Base-by-base conservation (phyloP, 345 rosid species). In the Carallia brachiata region DNA sequence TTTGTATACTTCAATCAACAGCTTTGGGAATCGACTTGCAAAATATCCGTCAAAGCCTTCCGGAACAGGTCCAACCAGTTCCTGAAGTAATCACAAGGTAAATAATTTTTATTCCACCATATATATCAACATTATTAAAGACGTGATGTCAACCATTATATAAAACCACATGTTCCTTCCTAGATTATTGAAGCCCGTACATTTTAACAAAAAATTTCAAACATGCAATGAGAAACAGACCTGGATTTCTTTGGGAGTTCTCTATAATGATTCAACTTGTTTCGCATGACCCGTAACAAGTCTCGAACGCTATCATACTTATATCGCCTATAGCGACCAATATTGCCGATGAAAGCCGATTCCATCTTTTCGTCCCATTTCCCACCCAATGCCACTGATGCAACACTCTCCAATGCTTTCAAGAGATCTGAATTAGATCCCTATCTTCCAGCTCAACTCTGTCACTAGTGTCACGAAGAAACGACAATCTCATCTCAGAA, bases 331-430 rank as follows among this genome's bases (percentile, higher is more conserved):
- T 85, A 86, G 5, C 75, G 83, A 27, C 98, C 97, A 5, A 92
- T 88, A 80, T 95, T 86, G 36, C 71, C 67, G 47, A 95, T 80
- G 79, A 92, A 89, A 55, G 66, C 69, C 23, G 81, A 77, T 58
- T 95, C 97, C 78, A 95, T 74, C 82, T 86, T 90, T 71, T 86
- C 94, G 70, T 88, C 87, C 97, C 96, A 92, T 79, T 92, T 92
- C 32, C 87, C 93, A 63, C 89, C 91, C 23, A 90, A 70, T 62
- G 93, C 92, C 57, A 62, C 50, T 18, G 96, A 73, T 67, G 92
- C 94, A 67, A 76, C 77, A 57, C 70, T 79, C 81, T 95, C 98
- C 75, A 95, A 65, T 63, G 84, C 89, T 76, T 72, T 80, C 83
- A 92, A 69, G 62, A 95, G 74, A 53, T 74, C 76, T 57, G 99